Percentiles rank a stretch among this genome's conserved stretches.
phyloP scores from a whole-genome alignment of 192 early-diverging fungal genomes.

The Backusella australiensis region DNA sequence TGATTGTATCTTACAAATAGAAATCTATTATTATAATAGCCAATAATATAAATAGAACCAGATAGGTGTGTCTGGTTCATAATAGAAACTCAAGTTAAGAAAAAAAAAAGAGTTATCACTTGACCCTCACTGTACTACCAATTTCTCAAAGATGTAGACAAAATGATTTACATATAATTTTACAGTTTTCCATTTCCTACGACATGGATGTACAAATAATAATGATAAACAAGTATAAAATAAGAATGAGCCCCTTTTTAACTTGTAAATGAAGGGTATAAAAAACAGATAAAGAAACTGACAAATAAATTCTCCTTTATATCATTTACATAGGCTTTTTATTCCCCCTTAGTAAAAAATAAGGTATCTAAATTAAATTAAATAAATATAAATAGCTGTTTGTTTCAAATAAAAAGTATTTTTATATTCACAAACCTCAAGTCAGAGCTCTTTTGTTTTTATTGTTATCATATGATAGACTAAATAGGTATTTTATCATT shows the following conservation, averaged over 20 bases:
- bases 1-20: not conserved
- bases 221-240: not conserved
- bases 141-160: not conserved
- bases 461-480: not conserved
- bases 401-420: not conserved
- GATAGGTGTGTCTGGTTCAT: not conserved
- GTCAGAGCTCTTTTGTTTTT: not conserved
- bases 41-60: not conserved
- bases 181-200: no score
- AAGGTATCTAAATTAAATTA: not conserved
- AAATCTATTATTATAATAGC: not conserved
- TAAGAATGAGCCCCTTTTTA: no score
- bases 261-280: not conserved
- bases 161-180: not conserved
- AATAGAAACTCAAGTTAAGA: not conserved
- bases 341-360: not conserved
- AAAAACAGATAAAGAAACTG: not conserved
- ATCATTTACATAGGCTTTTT: no score
- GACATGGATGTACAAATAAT: not conserved
- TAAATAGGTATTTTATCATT: not conserved
- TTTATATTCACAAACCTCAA: not conserved
- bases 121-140: not conserved
- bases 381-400: not conserved
- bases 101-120: not conserved
- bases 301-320: not conserved